Conservation (phyloP, 2,329 filamentous ascomycete species). For the Fusarium longipes region DNA sequence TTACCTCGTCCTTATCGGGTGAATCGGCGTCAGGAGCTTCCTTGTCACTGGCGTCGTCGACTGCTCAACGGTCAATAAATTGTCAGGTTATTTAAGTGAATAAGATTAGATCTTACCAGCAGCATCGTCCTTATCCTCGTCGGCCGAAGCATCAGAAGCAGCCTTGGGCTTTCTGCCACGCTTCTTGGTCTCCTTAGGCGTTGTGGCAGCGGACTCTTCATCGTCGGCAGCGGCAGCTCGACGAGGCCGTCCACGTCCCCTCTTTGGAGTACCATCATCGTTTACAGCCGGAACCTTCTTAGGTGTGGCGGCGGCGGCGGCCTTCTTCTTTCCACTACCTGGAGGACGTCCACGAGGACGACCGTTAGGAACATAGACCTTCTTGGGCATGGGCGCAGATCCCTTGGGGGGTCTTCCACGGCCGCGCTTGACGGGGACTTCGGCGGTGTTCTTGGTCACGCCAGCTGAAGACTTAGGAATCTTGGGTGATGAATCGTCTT, state of each 20-base stretch:
- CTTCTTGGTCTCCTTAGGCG: conserved; percentile 40
- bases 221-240: conserved; percentile 39
- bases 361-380: conserved; percentile 54
- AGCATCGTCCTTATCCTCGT: conserved; percentile 3
- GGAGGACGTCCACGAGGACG: conserved; percentile 62
- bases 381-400: conserved; percentile 40
- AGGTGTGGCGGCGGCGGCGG: conserved; percentile 23
- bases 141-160: conserved; percentile 25
- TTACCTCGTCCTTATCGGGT: conserved; percentile 45
- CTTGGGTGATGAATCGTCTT: conserved; percentile 31
- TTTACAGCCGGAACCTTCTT: conserved; percentile 10
- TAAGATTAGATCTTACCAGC: conserved; percentile 1
- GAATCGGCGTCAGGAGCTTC: conserved; percentile 18
- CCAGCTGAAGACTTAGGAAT: conserved; percentile 51
- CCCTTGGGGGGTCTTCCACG: conserved; percentile 58
- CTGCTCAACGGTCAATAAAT: conserved; percentile 22
- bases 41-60: conserved; percentile 29
- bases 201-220: conserved; percentile 21
- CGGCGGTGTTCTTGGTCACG: conserved; percentile 55
- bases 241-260: conserved; percentile 47
- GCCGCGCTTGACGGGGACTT: conserved; percentile 49
- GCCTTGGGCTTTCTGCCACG: conserved; percentile 48
- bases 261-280: conserved; percentile 26
- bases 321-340: conserved; percentile 51
- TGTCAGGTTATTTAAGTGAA: background rate